Conservation (phyloP, 768 basidiomycete genomes). For the Tylopilus rubrobrunneus region DNA sequence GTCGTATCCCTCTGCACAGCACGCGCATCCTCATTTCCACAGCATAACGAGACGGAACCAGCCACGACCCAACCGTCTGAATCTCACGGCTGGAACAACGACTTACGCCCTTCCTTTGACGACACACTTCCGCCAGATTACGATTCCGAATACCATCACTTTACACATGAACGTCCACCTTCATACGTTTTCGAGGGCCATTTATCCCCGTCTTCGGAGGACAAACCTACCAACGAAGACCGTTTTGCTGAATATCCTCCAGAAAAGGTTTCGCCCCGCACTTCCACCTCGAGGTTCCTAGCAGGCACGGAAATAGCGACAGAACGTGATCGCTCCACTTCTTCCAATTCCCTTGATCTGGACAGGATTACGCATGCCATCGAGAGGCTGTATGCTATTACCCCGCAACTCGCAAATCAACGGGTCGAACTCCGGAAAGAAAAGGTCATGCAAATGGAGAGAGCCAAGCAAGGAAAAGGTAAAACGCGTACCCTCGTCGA, state of each 20-base stretch:
- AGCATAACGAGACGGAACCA: constrained; percentile 4
- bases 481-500: constrained; percentile 42
- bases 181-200: constrained; percentile 19
- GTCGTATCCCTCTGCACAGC: constrained; percentile 65
- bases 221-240: constrained; percentile 10
- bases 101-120: constrained; percentile 12
- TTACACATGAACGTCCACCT: constrained; percentile 23
- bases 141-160: constrained; percentile 29
- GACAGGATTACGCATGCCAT: constrained; percentile 86
- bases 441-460: constrained; percentile 71
- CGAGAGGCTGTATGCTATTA: constrained; percentile 78
- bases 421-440: constrained; percentile 81
- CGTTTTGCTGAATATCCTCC: constrained; percentile 10
- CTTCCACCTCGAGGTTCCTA: not conserved
- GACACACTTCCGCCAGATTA: constrained; percentile 58
- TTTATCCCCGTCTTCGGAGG: not conserved
- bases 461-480: constrained; percentile 52
- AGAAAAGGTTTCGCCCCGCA: constrained; percentile 17
- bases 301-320: not conserved
- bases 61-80: constrained; percentile 31
- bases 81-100: constrained; percentile 23
- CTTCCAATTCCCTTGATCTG: constrained; percentile 63
- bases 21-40: constrained; percentile 33
- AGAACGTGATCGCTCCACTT: not conserved
- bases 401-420: constrained; percentile 89